Evolutionary conservation across 2,329 filamentous ascomycete genomes (phyloP).

Genomic region (Cylindrodendrum hubeiense): DNA sequence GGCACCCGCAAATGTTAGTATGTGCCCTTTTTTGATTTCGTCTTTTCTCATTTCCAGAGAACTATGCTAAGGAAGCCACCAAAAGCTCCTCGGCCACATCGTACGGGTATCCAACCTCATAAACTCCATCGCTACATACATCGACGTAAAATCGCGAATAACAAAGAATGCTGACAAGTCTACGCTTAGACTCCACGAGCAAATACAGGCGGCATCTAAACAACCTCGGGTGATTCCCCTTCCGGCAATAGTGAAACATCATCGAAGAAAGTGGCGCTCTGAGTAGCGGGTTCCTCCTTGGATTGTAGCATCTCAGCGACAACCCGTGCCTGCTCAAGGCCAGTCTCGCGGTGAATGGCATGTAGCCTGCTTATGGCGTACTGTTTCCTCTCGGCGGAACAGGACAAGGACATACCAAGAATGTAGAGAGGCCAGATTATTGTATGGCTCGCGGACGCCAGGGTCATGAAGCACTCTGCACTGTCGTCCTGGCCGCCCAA

Average conservation of each 20-base stretch:
- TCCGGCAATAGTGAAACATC: conserved; percentile 46
- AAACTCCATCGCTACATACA: conserved; percentile 22
- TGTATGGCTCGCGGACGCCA: conserved; percentile 61
- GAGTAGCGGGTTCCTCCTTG: conserved; percentile 36
- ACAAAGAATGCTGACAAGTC: conserved; percentile 1
- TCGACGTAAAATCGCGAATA: conserved; percentile 12
- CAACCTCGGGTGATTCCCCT: conserved; percentile 41
- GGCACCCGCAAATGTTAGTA: conserved; percentile 25
- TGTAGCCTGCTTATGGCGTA: conserved; percentile 60
- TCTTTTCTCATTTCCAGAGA: conserved; percentile 24
- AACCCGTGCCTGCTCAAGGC: conserved; percentile 57
- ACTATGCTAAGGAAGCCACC: conserved; percentile 31
- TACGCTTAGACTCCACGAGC: not conserved
- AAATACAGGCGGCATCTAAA: conserved; percentile 35
- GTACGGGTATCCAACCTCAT: conserved; percentile 23
- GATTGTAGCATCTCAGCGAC: conserved; percentile 58
- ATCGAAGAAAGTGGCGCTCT: conserved; percentile 17
- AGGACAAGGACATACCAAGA: conserved; percentile 61
- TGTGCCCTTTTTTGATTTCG: conserved; percentile 27
- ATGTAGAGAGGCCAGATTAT: conserved; percentile 65
- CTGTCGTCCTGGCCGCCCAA: conserved; percentile 50
- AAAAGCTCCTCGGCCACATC: conserved; percentile 17
- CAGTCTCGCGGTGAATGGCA: conserved; percentile 60
- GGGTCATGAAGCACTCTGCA: conserved; percentile 60
- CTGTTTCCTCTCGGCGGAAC: conserved; percentile 53